Conservation (phyloP, 1,284 basidiomycete genomes). For the Ganoderma resinaceum region DNA sequence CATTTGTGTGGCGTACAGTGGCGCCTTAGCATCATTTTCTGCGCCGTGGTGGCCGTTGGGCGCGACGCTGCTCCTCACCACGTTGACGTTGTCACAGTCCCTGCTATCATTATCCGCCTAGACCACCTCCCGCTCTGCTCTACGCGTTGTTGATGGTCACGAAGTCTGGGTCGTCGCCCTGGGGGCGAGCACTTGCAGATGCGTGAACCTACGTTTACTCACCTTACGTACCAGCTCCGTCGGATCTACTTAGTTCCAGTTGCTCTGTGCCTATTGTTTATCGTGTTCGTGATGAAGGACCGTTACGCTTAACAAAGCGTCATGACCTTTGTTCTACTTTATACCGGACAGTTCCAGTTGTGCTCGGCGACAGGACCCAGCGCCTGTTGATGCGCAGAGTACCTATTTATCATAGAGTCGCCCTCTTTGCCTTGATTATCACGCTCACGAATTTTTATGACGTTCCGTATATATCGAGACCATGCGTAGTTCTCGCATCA, state of each 20-base stretch:
- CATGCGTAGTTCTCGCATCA: conserved; percentile 14
- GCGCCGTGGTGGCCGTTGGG: conserved; percentile 19
- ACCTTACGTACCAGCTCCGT: conserved; percentile 2
- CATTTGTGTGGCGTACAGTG: conserved; percentile 8
- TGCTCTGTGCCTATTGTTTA: conserved; percentile 1
- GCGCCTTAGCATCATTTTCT: conserved; percentile 9
- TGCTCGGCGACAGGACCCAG: conserved; percentile 11
- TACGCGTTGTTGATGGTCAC: neutral
- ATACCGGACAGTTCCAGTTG: conserved; percentile 26
- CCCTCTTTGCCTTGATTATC: neutral
- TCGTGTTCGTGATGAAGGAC: neutral
- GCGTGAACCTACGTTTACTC: neutral
- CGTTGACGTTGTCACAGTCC: conserved; percentile 11
- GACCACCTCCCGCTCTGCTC: conserved; percentile 5
- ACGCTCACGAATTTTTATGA: conserved; percentile 29
- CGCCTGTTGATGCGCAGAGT: neutral
- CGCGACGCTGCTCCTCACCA: conserved; percentile 14
- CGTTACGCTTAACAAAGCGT: conserved; percentile 9
- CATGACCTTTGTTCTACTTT: conserved; percentile 23
- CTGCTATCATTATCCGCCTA: conserved; percentile 28
- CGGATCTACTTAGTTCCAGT: neutral
- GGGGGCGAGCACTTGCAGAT: neutral
- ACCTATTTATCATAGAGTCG: neutral
- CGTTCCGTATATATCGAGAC: conserved; percentile 5
- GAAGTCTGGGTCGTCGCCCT: neutral